Percentiles rank a stretch among this genome's conserved stretches.
Evolutionary conservation across 106 monocot species (phyloP).

Genomic region (Acorus gramineus): DNA sequence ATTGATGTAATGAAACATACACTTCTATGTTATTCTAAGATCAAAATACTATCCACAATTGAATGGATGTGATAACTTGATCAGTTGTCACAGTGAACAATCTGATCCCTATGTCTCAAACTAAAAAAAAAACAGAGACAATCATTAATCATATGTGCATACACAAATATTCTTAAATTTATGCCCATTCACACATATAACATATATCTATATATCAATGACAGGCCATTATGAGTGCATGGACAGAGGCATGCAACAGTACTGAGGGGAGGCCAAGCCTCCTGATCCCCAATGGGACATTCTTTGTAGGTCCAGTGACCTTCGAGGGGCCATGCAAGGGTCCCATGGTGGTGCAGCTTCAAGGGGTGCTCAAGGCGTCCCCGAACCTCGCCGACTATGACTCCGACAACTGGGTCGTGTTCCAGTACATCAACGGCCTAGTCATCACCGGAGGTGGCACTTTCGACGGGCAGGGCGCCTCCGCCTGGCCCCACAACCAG

Average conservation of each 20-base stretch:
- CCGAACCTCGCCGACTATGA: background rate
- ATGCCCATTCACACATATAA: too few species aligned
- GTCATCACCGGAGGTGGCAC: conserved; percentile 18
- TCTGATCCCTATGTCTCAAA: too few species aligned
- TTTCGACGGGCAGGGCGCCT: conserved; percentile 24
- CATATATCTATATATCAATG: too few species aligned
- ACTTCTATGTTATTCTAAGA: too few species aligned
- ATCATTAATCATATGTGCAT: too few species aligned
- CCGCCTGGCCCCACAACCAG: conserved; percentile 8
- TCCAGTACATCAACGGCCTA: conserved; percentile 9
- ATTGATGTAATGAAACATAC: too few species aligned
- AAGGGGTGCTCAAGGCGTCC: conserved; percentile 14
- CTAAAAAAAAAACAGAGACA: too few species aligned
- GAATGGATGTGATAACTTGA: too few species aligned
- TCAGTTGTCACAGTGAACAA: too few species aligned
- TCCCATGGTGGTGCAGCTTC: conserved; percentile 2
- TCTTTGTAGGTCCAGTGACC: conserved; percentile 16
- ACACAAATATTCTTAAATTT: too few species aligned
- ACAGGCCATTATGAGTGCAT: conserved; percentile 27
- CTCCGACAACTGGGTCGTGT: conserved; percentile 18
- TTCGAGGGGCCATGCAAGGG: conserved; percentile 24
- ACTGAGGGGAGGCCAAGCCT: background rate
- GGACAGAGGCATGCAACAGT: conserved; percentile 10
- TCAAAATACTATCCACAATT: too few species aligned
- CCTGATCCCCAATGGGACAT: conserved; percentile 16